Percentiles rank a stretch among this genome's conserved stretches.
phyloP scores from a whole-genome alignment of 2,329 filamentous ascomycete genomes.

The Chaetomium globosum region DNA sequence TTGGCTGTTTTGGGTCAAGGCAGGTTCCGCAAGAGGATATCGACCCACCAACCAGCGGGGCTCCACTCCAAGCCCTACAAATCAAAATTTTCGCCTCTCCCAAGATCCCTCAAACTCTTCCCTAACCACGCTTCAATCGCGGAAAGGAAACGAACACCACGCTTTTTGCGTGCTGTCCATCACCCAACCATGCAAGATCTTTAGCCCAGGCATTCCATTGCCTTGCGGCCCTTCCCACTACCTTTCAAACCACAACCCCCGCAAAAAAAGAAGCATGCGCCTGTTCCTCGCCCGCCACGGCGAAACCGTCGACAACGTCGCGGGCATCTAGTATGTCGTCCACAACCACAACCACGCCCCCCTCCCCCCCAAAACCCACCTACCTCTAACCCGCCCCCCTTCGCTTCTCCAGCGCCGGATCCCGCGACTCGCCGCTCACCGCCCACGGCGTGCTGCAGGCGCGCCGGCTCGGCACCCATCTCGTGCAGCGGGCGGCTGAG shows the following conservation, averaged over 20 bases:
- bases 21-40: not conserved
- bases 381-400: not conserved
- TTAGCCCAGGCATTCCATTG: not conserved
- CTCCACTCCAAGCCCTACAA: conserved; percentile 11
- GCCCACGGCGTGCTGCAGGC: conserved; percentile 80
- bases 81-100: conserved; percentile 7
- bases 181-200: conserved; percentile 5
- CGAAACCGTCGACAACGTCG: conserved; percentile 88
- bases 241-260: no score
- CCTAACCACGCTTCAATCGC: not conserved
- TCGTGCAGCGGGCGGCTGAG: conserved; percentile 46
- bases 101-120: not conserved
- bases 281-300: conserved; percentile 83
- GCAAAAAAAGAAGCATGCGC: conserved; percentile 52
- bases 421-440: conserved; percentile 78
- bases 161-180: not conserved
- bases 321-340: conserved; percentile 66
- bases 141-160: not conserved
- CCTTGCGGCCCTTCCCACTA: not conserved
- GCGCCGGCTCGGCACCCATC: conserved; percentile 67
- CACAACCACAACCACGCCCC: not conserved
- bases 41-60: conserved; percentile 12
- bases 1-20: not conserved
- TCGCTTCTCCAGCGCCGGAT: conserved; percentile 62
- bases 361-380: conserved; percentile 20